Evolutionary conservation across 1,284 basidiomycete species (phyloP), one percentile per base, ranked within the genome.

Genomic region (Moesziomyces antarcticus): DNA sequence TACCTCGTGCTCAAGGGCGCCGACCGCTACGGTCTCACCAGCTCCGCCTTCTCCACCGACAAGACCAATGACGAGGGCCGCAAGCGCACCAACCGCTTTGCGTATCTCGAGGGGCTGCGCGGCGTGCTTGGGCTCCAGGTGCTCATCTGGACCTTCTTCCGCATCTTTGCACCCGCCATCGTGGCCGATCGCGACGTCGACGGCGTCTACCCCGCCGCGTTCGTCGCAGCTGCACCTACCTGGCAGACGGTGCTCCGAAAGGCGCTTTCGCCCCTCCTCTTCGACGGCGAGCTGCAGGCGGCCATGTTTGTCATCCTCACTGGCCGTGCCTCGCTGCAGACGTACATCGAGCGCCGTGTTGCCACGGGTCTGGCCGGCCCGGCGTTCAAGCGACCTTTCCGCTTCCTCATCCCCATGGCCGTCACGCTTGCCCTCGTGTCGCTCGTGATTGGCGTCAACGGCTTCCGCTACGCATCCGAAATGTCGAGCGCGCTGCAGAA

Each of bases 141-240:
- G 27, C 50, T 79, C 21, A 33, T 80, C 1, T 80, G 72, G 72
- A 73, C 66, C 13, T 80, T 80, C 52, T 75, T 80, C 59, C 70
- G 78, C 18, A 47, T 77, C 42, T 75, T 80, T 51, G 76, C 76
- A 3, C 77, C 78, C 6, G 77, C 76, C n/a, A 53, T 78, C 7
- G 77, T 74, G 0, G 57, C 67, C 0, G 73, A 75, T 46, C 58
- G 71, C 14, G 76, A 78, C 13, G 14, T 62, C 0, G 70, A 74
- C 52, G 71, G 71, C 10, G 51, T 60, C n/a, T 66, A 66, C 25
- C 76, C 76, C 2, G 76, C 76, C 11, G 35, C 48, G 5, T 76
- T 77, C 25, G 14, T 63, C 13, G 6, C 14, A 3, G 14, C 33
- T 6, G 49, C 61, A 5, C 75, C 75, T 0, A 24, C 1, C 3